Percentiles rank a stretch among this genome's conserved stretches.
phyloP scores from a whole-genome alignment of 345 rosid species.

The Xanthoceras sorbifolium region DNA sequence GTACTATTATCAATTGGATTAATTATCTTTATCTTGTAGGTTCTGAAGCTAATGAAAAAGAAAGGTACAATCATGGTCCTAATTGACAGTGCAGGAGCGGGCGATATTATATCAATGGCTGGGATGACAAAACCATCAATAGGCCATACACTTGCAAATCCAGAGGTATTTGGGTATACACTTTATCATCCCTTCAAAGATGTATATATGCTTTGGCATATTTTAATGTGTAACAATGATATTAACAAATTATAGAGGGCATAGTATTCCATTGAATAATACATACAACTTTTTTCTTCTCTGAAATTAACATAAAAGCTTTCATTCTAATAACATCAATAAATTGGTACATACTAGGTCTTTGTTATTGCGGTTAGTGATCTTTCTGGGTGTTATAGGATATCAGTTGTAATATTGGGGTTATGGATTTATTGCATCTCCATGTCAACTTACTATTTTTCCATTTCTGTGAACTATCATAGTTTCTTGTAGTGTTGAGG shows the following conservation, averaged over 20 bases:
- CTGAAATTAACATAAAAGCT: not conserved
- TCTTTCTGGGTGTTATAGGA: not conserved
- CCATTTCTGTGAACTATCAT: too few relatives aligned
- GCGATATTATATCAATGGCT: constrained; percentile 92
- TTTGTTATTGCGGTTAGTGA: not conserved
- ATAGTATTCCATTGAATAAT: not conserved
- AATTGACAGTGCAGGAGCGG: constrained; percentile 91
- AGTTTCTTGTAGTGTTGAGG: not conserved
- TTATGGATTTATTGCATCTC: not conserved
- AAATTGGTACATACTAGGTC: not conserved
- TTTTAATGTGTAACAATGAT: constrained; percentile 1
- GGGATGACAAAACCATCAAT: constrained; percentile 85
- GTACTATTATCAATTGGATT: constrained; percentile 12
- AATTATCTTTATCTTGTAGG: constrained; percentile 47
- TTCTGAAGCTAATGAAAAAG: constrained; percentile 95
- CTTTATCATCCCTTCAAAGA: constrained; percentile 1
- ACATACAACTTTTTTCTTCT: not conserved
- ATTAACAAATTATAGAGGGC: not conserved
- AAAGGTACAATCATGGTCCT: constrained; percentile 81
- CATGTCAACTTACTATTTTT: not conserved
- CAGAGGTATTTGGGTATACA: constrained; percentile 53
- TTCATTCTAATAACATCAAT: not conserved
- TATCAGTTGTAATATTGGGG: not conserved
- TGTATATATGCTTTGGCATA: not conserved
- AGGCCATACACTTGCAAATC: constrained; percentile 87